phyloP scores from a whole-genome alignment of 2,329 filamentous ascomycete genomes.

The Colletotrichum eleusines region DNA sequence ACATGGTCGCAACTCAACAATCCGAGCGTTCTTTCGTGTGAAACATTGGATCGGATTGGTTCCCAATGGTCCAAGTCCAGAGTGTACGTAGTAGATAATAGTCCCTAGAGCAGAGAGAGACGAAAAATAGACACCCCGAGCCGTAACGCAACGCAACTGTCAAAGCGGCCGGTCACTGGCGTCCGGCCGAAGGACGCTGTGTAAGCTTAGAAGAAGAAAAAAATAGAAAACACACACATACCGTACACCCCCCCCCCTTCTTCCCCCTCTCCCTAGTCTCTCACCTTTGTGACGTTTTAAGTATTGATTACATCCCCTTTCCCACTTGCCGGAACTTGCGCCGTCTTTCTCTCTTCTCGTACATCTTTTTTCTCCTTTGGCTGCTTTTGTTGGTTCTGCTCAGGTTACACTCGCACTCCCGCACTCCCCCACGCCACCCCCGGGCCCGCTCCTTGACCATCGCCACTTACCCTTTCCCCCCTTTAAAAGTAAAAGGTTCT shows the following conservation, averaged over 20 bases:
- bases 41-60: conserved; percentile 34
- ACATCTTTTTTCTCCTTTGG: neutral
- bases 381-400: conserved; percentile 11
- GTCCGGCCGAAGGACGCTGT: conserved; percentile 10
- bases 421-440: conserved; percentile 40
- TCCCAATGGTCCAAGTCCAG: neutral
- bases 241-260: neutral
- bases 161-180: conserved; percentile 4
- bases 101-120: no score
- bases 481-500: neutral
- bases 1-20: conserved; percentile 15
- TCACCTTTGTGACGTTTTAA: conserved; percentile 29
- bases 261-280: neutral
- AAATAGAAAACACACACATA: neutral
- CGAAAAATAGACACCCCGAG: neutral
- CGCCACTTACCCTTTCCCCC: conserved; percentile 7
- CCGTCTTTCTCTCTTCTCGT: neutral
- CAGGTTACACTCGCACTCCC: conserved; percentile 6
- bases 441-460: conserved; percentile 11
- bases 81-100: neutral
- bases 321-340: neutral
- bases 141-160: neutral
- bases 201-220: conserved; percentile 12
- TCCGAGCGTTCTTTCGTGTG: conserved; percentile 37
- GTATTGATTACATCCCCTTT: conserved; percentile 19